Conservation (phyloP, 2,329 filamentous ascomycete genomes). For the Talaromyces sp. region DNA sequence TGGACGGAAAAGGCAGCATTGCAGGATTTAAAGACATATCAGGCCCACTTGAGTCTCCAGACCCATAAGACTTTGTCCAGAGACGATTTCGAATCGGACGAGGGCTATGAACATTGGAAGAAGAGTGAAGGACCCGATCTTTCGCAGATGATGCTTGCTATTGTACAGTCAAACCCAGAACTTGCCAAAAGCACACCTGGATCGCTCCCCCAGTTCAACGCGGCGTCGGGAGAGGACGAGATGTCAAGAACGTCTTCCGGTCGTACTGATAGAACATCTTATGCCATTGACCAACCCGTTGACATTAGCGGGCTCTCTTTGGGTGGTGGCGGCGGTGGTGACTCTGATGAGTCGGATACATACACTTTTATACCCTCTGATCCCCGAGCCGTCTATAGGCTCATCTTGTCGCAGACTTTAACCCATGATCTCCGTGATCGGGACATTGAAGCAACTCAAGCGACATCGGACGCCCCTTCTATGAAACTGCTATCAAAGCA, state of each 20-base stretch:
- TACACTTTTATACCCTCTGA: slow-evolving; percentile 92
- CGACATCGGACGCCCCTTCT: slow-evolving; percentile 51
- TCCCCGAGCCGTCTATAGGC: slow-evolving; percentile 78
- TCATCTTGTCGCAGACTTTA: slow-evolving; percentile 76
- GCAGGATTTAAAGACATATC: slow-evolving; percentile 90
- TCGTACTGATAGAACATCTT: slow-evolving; percentile 51
- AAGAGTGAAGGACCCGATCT: slow-evolving; percentile 84
- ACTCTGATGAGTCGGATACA: slow-evolving; percentile 54
- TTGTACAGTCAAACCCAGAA: slow-evolving; percentile 82
- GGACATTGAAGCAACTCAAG: slow-evolving; percentile 53
- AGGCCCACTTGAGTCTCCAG: slow-evolving; percentile 81
- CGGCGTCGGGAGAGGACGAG: slow-evolving; percentile 47
- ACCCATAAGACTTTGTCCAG: slow-evolving; percentile 74
- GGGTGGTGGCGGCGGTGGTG: slow-evolving; percentile 48
- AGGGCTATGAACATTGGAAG: slow-evolving; percentile 87
- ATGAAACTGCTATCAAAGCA: slow-evolving; percentile 69
- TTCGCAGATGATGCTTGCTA: slow-evolving; percentile 89
- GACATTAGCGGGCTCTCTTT: slow-evolving; percentile 64
- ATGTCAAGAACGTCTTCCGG: slow-evolving; percentile 51
- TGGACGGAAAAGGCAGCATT: slow-evolving; percentile 95
- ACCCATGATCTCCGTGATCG: slow-evolving; percentile 61
- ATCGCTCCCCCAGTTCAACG: slow-evolving; percentile 60
- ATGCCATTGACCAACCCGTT: slow-evolving; percentile 68
- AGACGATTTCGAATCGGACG: slow-evolving; percentile 87
- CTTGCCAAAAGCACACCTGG: slow-evolving; percentile 74